These are phyloP conservation scores for Vitis rotundifolia DNA, from an alignment of 164 flowering plant species.

Conservation along the genomic window DNA sequence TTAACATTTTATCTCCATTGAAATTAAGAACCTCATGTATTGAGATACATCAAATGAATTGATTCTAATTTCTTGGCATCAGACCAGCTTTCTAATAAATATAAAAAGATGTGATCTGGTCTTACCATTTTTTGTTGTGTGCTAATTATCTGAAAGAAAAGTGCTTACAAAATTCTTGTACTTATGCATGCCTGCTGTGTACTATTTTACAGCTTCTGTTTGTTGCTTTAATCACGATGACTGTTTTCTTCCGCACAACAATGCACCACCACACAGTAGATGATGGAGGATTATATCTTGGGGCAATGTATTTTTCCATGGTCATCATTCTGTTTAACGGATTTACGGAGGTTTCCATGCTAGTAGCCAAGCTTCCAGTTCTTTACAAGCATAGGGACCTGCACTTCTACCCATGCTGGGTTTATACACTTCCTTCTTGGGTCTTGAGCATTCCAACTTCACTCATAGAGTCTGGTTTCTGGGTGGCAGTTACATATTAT, in stretches of 20 bases:
- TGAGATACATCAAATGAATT: no score
- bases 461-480: constrained; percentile 77
- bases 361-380: constrained; percentile 89
- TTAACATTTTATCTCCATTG: no score
- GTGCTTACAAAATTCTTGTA: background rate
- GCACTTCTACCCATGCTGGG: constrained; percentile 97
- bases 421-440: constrained; percentile 94
- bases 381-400: constrained; percentile 95
- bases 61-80: no score
- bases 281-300: constrained; percentile 85
- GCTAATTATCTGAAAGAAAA: background rate
- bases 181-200: background rate
- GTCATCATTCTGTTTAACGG: constrained; percentile 93
- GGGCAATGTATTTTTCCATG: constrained; percentile 81
- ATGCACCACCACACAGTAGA: constrained; percentile 75
- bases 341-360: constrained; percentile 91
- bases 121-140: no score
- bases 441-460: constrained; percentile 84
- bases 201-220: constrained; percentile 70
- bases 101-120: no score
- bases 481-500: constrained; percentile 94
- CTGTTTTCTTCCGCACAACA: constrained; percentile 82
- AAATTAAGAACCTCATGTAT: no score
- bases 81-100: no score
- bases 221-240: constrained; percentile 90